Evolutionary conservation across 2,329 filamentous ascomycete genomes (phyloP), one percentile per base, ranked within the genome.

Genomic region (Trichoderma cornu-damae): DNA sequence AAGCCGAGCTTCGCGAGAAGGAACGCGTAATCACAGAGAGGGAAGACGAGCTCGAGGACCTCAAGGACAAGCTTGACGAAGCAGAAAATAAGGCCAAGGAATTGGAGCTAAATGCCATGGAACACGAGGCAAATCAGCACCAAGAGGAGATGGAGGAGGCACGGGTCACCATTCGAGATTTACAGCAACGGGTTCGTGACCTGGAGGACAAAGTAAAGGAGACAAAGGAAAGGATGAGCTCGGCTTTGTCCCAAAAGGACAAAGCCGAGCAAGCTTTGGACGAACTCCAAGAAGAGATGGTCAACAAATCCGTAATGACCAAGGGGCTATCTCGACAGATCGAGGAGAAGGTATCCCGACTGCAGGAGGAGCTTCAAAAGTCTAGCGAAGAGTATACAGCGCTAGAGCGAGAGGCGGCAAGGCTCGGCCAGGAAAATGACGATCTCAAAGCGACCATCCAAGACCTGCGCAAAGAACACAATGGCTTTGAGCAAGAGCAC

Each of bases 261-360:
- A 77, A 79, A 28, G 83, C 83, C 2, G 80, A 85, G 63, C 73
- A 72, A 6, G 79, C 87, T 59, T 73, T 87, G 14, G 79, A 85
- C 63, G 83, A 87, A 65, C 76, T 91, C 22, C 87, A 89, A 61
- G 86, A 89, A 54, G 88, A 91, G 65, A 83, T 91, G 79, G 81
- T 87, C 20, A 86, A 92, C 71, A 91, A 90, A 64, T 92, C 88
- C 0, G 80, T 90, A 35, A 83, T 84, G 53, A 88, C 87, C 11
- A 90, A 88, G 67, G 87, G 86, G 2, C 77, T 90, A 7, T 88
- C 84, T 52, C 82, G 87, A 30, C 88, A 92, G 70, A 79, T 90
- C 16, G 87, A 92, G 65, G 87, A 89, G 63, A 89, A 85, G 69
- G 74, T 84, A 7, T 73, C 77, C 51, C 83, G 83, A 30, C 73